Evolutionary conservation across 352 stramenopile genomes (phyloP), one percentile per base, ranked within the genome.

Genomic region (Pythium guiyangense): DNA sequence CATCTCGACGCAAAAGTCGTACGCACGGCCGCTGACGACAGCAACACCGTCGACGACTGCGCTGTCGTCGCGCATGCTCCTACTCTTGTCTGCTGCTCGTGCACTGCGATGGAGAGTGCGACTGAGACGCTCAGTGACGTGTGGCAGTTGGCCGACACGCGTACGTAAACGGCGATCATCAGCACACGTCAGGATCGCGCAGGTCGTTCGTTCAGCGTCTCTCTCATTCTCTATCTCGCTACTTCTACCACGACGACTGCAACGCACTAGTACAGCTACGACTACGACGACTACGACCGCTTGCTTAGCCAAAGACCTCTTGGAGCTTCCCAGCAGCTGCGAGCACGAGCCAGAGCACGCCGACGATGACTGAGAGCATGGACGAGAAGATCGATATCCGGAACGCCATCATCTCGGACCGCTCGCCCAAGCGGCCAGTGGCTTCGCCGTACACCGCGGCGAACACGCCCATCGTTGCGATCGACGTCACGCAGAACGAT

Each of bases 401-500:
- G 58, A 90, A 93, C 37, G 81, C 84, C 45, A 94, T 67, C 49
- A 86, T 57, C 65, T 88, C 79, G 12, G 77, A 89, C 51, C 82
- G 82, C 52, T 89, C 76, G 48, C 79, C 78, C 11, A 90, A 63
- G 2, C 78, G 78, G 6, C 77, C 74, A 3, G 83, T 90, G 3
- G 72, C 77, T 57, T 89, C 83, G 42, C 92, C 88, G 63, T 97
- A 97, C 9, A 77, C 64, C 4, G 77, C 76, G 3, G 92, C 86
- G 71, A 97, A 98, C 0, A 78, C 51, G 25, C 90, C 92, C 92
- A 98, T 98, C 8, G 90, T 93, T 31, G 92, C 61, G 59, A 92
- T 97, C 29, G 74, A 92, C 39, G 75, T 92, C 4, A 88, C 35
- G 61, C 90, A 98, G 65, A 98, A 98, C 9, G 85, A 91, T 8